These are phyloP conservation scores for Phoma sp. DNA, from an alignment of 2,329 filamentous ascomycete species.

Conservation along the genomic window DNA sequence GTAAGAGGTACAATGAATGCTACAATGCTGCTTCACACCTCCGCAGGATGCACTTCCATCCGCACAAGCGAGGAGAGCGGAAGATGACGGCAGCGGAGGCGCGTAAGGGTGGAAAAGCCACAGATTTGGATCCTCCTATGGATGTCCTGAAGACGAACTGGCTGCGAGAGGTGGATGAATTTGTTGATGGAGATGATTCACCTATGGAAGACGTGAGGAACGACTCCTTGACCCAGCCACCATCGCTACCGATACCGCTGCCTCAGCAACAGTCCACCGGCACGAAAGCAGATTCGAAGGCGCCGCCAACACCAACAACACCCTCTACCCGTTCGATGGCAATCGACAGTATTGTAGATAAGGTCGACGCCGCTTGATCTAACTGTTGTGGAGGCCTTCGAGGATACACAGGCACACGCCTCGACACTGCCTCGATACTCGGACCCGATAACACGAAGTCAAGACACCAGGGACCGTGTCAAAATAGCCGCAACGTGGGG, in stretches of 20 bases:
- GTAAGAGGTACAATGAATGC: constrained; percentile 86
- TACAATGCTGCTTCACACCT: constrained; percentile 95
- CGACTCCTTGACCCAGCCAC: constrained; percentile 28
- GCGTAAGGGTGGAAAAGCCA: constrained; percentile 66
- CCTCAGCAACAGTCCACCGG: constrained; percentile 9
- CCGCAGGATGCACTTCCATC: constrained; percentile 85
- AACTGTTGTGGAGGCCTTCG: not conserved
- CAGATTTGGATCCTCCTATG: constrained; percentile 64
- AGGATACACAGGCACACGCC: not conserved
- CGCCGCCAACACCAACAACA: constrained; percentile 47
- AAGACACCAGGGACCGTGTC: not conserved
- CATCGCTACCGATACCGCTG: constrained; percentile 21
- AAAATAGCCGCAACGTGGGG: not conserved
- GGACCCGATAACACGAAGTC: not conserved
- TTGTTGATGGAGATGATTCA: constrained; percentile 38
- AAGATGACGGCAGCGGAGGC: constrained; percentile 65
- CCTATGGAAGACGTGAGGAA: constrained; percentile 32
- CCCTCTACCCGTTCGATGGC: constrained; percentile 49
- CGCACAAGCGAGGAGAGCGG: constrained; percentile 62
- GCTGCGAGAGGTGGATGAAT: constrained; percentile 64
- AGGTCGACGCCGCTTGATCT: constrained; percentile 44
- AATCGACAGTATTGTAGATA: constrained; percentile 50
- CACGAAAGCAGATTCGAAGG: constrained; percentile 38
- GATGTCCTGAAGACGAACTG: constrained; percentile 65
- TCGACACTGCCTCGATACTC: not conserved